Conservation (phyloP, 164 flowering plant species). For the Umbellularia californica region DNA sequence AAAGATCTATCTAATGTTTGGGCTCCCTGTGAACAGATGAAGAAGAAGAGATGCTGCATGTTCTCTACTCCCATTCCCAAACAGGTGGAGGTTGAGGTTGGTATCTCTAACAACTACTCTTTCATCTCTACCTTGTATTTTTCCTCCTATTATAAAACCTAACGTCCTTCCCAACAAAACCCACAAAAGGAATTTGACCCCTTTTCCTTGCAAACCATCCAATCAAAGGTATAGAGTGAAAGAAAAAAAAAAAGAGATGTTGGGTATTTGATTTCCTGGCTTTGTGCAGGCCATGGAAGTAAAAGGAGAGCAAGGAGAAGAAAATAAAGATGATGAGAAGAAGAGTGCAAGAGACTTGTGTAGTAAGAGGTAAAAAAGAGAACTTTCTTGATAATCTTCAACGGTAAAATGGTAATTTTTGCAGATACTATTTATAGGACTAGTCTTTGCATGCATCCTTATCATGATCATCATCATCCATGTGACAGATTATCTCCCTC, state of each 20-base stretch:
- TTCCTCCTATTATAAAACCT: neutral
- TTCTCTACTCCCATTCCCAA: neutral
- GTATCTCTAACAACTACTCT: neutral
- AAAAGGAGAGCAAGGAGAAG: neutral
- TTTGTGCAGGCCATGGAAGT: slow-evolving; percentile 5
- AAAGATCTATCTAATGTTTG: neutral
- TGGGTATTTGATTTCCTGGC: slow-evolving; percentile 3
- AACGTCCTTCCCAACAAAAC: neutral
- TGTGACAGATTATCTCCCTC: neutral
- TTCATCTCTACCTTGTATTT: neutral
- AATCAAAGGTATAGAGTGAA: neutral
- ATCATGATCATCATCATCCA: neutral
- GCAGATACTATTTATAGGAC: too few species aligned
- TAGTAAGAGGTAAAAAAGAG: slow-evolving; percentile 1
- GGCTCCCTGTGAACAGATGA: neutral
- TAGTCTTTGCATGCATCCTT: neutral
- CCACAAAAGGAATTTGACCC: neutral
- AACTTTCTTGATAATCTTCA: neutral
- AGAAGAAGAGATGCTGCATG: slow-evolving; percentile 6
- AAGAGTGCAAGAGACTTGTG: neutral
- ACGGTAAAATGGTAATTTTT: slow-evolving; percentile 1
- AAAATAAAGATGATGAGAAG: neutral
- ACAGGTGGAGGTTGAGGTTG: slow-evolving; percentile 4
- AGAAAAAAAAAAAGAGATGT: neutral
- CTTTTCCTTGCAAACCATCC: neutral